Evolutionary conservation across 2,329 filamentous ascomycete species (phyloP).

Genomic region (Aplosporella prunicola): DNA sequence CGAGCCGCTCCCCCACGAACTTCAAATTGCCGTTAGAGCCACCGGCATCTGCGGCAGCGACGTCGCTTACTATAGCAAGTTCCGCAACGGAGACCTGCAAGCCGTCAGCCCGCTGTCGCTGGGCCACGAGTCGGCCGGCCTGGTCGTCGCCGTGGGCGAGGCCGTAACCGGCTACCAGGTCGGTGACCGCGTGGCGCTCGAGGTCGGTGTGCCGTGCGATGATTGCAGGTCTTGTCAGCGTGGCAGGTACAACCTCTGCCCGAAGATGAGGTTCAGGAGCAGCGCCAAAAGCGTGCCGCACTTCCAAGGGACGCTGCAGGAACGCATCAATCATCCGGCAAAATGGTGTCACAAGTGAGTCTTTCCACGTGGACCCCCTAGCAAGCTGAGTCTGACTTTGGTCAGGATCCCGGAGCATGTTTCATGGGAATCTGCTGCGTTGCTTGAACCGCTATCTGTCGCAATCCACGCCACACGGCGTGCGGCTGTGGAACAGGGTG

Average conservation of each 20-base stretch:
- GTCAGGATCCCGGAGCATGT: slow-evolving; percentile 31
- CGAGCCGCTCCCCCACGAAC: slow-evolving; percentile 46
- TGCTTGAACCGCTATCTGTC: slow-evolving; percentile 59
- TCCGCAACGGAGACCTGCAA: slow-evolving; percentile 61
- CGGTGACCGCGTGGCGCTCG: slow-evolving; percentile 17
- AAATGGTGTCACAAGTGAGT: slow-evolving; percentile 37
- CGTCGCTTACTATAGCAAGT: slow-evolving; percentile 63
- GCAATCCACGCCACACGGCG: slow-evolving; percentile 77
- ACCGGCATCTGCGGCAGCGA: slow-evolving; percentile 64
- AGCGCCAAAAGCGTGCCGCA: slow-evolving; percentile 35
- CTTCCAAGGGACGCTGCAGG: slow-evolving; percentile 35
- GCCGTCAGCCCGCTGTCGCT: slow-evolving; percentile 56
- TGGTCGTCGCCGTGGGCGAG: slow-evolving; percentile 13
- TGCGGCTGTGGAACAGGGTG: slow-evolving; percentile 61
- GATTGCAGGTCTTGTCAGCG: slow-evolving; percentile 31
- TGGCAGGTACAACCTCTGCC: slow-evolving; percentile 34
- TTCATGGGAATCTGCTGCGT: slow-evolving; percentile 29
- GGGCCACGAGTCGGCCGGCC: slow-evolving; percentile 17
- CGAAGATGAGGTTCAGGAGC: slow-evolving; percentile 34
- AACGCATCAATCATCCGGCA: slow-evolving; percentile 34
- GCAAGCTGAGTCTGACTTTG: slow-evolving; percentile 17
- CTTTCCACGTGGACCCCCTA: slow-evolving; percentile 17
- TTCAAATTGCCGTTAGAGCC: slow-evolving; percentile 55
- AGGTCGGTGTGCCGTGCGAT: slow-evolving; percentile 20
- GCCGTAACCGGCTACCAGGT: slow-evolving; percentile 20